A percentile compares a stretch with the other conserved stretches of the same genome.
Evolutionary conservation across 768 basidiomycete species (phyloP).

Genomic region (Termitomyces sp.): DNA sequence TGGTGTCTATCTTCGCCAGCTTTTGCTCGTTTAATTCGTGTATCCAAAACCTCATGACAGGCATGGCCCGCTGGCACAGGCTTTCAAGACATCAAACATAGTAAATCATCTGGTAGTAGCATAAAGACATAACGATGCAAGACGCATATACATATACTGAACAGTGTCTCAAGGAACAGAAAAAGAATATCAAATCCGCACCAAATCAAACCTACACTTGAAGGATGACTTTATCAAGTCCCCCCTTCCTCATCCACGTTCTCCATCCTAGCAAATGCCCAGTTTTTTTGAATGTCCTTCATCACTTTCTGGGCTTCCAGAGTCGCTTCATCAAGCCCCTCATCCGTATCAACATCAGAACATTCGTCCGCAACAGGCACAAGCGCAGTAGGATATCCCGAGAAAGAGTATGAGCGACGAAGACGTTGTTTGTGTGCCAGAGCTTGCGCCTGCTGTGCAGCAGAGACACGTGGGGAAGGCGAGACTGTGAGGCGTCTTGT

Average conservation of each 20-base stretch:
- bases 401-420: conserved; percentile 14
- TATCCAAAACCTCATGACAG: no score
- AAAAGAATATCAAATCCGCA: neutral
- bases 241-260: neutral
- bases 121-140: neutral
- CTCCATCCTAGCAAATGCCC: conserved; percentile 7
- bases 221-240: neutral
- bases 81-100: neutral
- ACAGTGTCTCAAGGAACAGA: neutral
- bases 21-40: no score
- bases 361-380: conserved; percentile 1
- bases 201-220: neutral
- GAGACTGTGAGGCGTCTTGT: conserved; percentile 4
- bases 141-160: neutral
- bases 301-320: conserved; percentile 12
- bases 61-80: no score
- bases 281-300: conserved; percentile 2
- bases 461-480: neutral
- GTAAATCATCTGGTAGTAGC: neutral
- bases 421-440: conserved; percentile 1
- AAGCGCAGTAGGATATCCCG: conserved; percentile 10
- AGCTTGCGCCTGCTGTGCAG: neutral
- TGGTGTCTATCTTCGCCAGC: no score
- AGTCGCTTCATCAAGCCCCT: conserved; percentile 11
- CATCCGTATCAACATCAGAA: conserved; percentile 5